Conservation (phyloP, 305 asterid species). For the Fraxinus paxiana region DNA sequence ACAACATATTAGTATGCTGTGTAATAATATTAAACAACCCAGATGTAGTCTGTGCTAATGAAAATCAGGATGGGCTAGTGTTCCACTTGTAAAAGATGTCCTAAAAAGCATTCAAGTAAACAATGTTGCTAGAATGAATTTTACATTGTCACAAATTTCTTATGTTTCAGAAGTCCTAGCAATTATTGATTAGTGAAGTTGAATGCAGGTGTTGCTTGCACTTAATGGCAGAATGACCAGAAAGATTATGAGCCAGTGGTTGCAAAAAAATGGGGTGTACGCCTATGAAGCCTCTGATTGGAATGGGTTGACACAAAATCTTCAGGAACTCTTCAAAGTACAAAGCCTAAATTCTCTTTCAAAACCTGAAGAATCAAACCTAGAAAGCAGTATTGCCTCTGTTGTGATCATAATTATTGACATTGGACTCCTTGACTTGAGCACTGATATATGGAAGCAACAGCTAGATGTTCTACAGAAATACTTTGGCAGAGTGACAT, state of each 20-base stretch:
- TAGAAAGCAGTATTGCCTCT: constrained; percentile 21
- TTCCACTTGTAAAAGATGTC: neutral
- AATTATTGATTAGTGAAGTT: constrained; percentile 22
- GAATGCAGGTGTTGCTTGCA: constrained; percentile 81
- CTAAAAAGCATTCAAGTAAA: neutral
- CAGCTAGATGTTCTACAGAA: constrained; percentile 67
- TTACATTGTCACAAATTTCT: neutral
- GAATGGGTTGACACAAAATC: constrained; percentile 65
- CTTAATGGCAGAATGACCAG: constrained; percentile 71
- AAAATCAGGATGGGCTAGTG: neutral
- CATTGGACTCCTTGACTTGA: constrained; percentile 69
- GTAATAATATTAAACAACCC: neutral
- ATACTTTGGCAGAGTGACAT: constrained; percentile 46
- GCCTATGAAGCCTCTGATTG: constrained; percentile 71
- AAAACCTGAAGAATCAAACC: constrained; percentile 28
- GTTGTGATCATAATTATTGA: constrained; percentile 53
- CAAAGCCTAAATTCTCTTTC: constrained; percentile 25
- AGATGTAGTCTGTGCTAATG: neutral
- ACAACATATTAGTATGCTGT: neutral
- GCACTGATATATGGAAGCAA: constrained; percentile 71
- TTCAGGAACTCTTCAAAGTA: constrained; percentile 40
- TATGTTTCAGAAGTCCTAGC: neutral
- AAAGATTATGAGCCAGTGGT: constrained; percentile 52
- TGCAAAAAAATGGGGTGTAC: constrained; percentile 49
- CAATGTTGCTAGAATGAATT: neutral